Evolutionary conservation across 306 rosid species (phyloP).

Genomic region (Myrica gale): DNA sequence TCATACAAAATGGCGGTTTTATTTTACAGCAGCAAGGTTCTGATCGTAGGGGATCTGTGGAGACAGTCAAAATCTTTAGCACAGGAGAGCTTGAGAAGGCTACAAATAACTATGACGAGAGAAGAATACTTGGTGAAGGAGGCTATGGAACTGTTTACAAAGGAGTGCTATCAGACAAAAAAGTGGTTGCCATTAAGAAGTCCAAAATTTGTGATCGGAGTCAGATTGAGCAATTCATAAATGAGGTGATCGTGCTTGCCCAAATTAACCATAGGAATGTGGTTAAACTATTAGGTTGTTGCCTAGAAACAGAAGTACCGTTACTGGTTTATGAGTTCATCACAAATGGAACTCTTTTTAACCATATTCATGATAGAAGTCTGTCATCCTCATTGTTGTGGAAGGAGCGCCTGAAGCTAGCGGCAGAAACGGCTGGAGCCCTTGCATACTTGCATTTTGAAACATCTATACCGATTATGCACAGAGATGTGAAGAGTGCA

Average conservation of each 20-base stretch:
- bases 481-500: slow-evolving; percentile 51
- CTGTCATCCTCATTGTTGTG: slow-evolving; percentile 21
- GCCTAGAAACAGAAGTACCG: slow-evolving; percentile 51
- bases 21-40: slow-evolving; percentile 35
- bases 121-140: too few species aligned
- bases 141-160: too few species aligned
- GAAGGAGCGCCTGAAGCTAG: slow-evolving; percentile 39
- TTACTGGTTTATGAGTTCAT: slow-evolving; percentile 52
- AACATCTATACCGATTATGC: slow-evolving; percentile 44
- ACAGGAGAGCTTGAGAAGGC: slow-evolving; percentile 27
- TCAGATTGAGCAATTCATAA: too few species aligned
- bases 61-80: slow-evolving; percentile 25
- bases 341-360: slow-evolving; percentile 33
- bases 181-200: slow-evolving; percentile 31
- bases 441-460: slow-evolving; percentile 49
- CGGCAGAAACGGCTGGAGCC: slow-evolving; percentile 39
- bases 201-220: too few species aligned
- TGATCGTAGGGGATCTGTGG: not conserved
- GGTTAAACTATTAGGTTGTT: slow-evolving; percentile 51
- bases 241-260: too few species aligned
- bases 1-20: slow-evolving; percentile 43
- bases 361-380: slow-evolving; percentile 30
- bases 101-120: too few species aligned
- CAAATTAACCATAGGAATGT: slow-evolving; percentile 28
- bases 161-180: not conserved